Percentiles rank a stretch among this genome's conserved stretches.
These are phyloP conservation scores for cucumber (Cucumis sativus) DNA, from an alignment of 306 rosid species.

Conservation along the genomic window DNA sequence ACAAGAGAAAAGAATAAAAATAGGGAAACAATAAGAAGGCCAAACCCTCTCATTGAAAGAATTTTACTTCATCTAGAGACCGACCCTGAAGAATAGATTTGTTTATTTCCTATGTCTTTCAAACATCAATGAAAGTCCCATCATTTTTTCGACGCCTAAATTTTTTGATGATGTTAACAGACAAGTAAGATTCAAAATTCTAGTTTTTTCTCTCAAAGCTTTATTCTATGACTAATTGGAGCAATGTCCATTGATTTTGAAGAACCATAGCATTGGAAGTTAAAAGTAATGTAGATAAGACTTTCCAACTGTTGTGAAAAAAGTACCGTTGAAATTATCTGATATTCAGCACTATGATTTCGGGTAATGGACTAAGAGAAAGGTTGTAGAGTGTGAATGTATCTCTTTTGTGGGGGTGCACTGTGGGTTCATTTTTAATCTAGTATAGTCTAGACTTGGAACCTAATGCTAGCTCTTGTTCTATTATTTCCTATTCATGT, in stretches of 20 bases:
- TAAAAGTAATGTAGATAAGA: neutral
- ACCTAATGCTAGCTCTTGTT: neutral
- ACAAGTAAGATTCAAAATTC: neutral
- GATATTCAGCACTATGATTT: neutral
- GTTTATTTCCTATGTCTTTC: neutral
- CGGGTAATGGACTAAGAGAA: neutral
- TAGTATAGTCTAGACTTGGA: neutral
- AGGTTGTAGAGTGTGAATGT: neutral
- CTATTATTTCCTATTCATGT: constrained; percentile 9
- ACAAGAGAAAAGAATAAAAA: neutral
- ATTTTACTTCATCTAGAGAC: neutral
- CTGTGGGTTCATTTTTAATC: neutral
- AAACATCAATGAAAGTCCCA: neutral
- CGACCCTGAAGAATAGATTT: neutral
- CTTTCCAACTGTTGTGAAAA: neutral
- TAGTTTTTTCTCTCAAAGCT: neutral
- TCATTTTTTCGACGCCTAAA: neutral
- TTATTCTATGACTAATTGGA: neutral
- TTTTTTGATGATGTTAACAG: neutral
- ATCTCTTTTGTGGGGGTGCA: neutral
- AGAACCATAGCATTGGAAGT: neutral
- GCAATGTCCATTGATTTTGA: neutral
- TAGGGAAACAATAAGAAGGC: neutral
- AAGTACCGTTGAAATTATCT: neutral
- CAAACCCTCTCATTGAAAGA: neutral